phyloP scores from a whole-genome alignment of 1,139 yeast species.

The Candida glucosophila region DNA sequence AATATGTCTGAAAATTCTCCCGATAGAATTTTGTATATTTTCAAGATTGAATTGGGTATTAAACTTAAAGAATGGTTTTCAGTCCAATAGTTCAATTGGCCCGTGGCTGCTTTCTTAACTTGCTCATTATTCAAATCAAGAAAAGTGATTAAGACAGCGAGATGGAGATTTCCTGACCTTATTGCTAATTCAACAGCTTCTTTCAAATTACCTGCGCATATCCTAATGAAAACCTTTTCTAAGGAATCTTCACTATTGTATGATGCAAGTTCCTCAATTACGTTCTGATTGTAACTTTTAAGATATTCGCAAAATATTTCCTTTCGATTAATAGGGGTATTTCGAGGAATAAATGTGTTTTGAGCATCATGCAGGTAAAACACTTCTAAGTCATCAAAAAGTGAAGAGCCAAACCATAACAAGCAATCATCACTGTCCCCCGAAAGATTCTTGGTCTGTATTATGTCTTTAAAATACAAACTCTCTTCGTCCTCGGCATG shows the following conservation, averaged over 20 bases:
- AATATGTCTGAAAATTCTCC: slow-evolving; percentile 41
- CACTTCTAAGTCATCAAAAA: slow-evolving; percentile 18
- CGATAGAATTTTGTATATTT: slow-evolving; percentile 56
- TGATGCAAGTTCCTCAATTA: too few relatives aligned
- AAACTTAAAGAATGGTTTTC: slow-evolving; percentile 24
- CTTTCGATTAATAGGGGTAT: too few relatives aligned
- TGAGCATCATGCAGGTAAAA: too few relatives aligned
- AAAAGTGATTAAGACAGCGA: slow-evolving; percentile 62
- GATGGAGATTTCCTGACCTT: slow-evolving; percentile 51
- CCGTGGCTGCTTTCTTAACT: slow-evolving; percentile 45
- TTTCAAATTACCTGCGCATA: slow-evolving; percentile 50
- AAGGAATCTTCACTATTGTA: slow-evolving; percentile 22
- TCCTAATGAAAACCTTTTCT: slow-evolving; percentile 42
- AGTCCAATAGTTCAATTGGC: slow-evolving; percentile 63
- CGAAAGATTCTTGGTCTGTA: slow-evolving; percentile 9
- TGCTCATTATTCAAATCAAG: slow-evolving; percentile 60
- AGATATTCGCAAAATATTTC: too few relatives aligned
- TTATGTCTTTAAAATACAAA: slow-evolving; percentile 18
- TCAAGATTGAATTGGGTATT: slow-evolving; percentile 47
- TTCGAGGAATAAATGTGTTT: too few relatives aligned
- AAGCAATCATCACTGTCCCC: slow-evolving; percentile 8
- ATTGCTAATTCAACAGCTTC: slow-evolving; percentile 58
- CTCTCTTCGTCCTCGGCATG: slow-evolving; percentile 10
- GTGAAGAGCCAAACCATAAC: slow-evolving; percentile 10
- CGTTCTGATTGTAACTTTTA: too few relatives aligned